Percentiles rank a stretch among this genome's conserved stretches.
These are phyloP conservation scores for Cornus kousa DNA, from an alignment of 148 eudicot genomes.

Conservation along the genomic window DNA sequence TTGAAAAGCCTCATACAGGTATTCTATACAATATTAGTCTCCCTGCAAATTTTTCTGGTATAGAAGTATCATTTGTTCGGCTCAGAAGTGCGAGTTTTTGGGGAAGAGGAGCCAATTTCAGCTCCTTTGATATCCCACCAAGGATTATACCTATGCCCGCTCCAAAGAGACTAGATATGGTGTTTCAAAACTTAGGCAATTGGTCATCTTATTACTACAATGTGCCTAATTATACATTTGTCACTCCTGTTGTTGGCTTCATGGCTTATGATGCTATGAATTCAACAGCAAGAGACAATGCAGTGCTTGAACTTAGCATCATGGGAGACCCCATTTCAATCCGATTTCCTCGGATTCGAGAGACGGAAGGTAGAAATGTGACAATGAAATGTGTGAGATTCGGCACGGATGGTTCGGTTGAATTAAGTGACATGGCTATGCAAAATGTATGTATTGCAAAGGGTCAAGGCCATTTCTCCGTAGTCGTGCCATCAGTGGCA, in stretches of 20 bases:
- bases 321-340: constrained; percentile 39
- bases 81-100: constrained; percentile 45
- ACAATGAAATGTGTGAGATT: constrained; percentile 51
- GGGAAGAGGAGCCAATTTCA: constrained; percentile 40
- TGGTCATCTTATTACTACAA: constrained; percentile 55
- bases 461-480: constrained; percentile 54
- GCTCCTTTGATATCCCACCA: constrained; percentile 52
- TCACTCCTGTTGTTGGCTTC: constrained; percentile 56
- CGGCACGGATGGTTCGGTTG: constrained; percentile 33
- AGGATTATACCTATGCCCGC: constrained; percentile 38
- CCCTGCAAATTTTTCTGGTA: constrained; percentile 57
- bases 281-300: not conserved
- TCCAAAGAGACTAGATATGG: constrained; percentile 46
- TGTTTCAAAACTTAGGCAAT: constrained; percentile 68
- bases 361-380: constrained; percentile 1
- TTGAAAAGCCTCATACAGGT: constrained; percentile 49
- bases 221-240: constrained; percentile 48
- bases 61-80: constrained; percentile 47
- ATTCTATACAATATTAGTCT: constrained; percentile 47
- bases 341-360: constrained; percentile 34
- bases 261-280: constrained; percentile 39
- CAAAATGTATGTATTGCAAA: constrained; percentile 36
- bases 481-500: constrained; percentile 29
- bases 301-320: constrained; percentile 23
- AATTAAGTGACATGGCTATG: constrained; percentile 37